Evolutionary conservation across 179 eudicot genomes (phyloP).

Genomic region (Actinidia arguta): DNA sequence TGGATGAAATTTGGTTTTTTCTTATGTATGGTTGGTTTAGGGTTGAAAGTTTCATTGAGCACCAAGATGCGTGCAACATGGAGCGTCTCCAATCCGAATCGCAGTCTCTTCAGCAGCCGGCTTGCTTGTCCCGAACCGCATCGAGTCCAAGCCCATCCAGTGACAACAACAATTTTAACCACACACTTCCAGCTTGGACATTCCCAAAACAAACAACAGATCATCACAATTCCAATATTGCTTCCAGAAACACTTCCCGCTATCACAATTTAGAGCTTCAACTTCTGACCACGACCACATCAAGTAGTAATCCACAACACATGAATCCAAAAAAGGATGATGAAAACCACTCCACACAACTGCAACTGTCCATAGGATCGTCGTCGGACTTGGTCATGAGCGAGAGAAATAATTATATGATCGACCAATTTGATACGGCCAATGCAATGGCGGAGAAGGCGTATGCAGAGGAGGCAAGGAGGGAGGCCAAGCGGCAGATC

Average conservation of each 20-base stretch:
- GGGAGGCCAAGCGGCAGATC: slow-evolving; percentile 65
- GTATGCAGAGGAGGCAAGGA: slow-evolving; percentile 78
- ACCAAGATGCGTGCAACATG: slow-evolving; percentile 33
- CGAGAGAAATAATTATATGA: slow-evolving; percentile 7
- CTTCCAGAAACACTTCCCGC: not conserved
- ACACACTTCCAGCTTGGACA: slow-evolving; percentile 12
- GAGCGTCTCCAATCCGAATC: slow-evolving; percentile 27
- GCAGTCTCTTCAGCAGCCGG: slow-evolving; percentile 14
- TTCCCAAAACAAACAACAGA: not conserved
- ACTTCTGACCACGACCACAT: slow-evolving; percentile 39
- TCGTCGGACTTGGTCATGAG: slow-evolving; percentile 29
- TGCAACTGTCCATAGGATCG: slow-evolving; percentile 87
- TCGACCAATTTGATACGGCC: not conserved
- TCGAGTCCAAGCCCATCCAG: slow-evolving; percentile 28
- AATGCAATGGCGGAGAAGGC: slow-evolving; percentile 67
- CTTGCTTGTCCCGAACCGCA: slow-evolving; percentile 25
- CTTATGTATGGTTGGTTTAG: not conserved
- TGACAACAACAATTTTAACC: slow-evolving; percentile 12
- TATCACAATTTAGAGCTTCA: slow-evolving; percentile 59
- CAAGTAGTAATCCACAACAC: not conserved
- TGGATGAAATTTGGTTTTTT: not conserved
- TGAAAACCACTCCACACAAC: slow-evolving; percentile 48
- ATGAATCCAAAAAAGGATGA: not conserved
- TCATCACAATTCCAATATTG: not conserved
- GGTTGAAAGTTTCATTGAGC: slow-evolving; percentile 38